phyloP scores from a whole-genome alignment of 2,329 filamentous ascomycete genomes.

The Dactylellina cionopaga region DNA sequence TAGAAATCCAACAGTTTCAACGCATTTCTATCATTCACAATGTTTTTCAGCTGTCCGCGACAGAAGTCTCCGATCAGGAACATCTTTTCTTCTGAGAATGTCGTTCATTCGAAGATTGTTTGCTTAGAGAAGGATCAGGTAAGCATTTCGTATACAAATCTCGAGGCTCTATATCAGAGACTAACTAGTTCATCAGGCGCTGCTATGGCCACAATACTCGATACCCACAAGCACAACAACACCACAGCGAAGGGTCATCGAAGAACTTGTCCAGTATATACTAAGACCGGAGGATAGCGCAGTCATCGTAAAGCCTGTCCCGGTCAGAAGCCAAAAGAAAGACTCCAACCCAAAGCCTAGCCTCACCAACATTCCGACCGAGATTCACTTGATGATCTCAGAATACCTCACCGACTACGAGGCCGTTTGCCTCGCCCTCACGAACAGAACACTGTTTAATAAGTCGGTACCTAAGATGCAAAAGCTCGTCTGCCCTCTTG shows the following conservation, averaged over 20 bases:
- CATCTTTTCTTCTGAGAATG: constrained; percentile 22
- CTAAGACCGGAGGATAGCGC: constrained; percentile 34
- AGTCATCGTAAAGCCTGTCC: constrained; percentile 32
- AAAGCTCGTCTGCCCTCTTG: constrained; percentile 26
- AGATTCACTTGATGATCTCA: constrained; percentile 35
- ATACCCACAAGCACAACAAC: constrained; percentile 25
- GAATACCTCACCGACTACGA: constrained; percentile 39
- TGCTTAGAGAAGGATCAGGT: constrained; percentile 47
- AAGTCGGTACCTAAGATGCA: constrained; percentile 36
- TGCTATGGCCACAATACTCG: constrained; percentile 46
- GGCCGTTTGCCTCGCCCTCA: constrained; percentile 24
- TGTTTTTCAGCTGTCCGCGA: constrained; percentile 39
- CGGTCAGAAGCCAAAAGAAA: constrained; percentile 4
- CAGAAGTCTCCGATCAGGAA: constrained; percentile 28
- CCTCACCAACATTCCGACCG: constrained; percentile 27
- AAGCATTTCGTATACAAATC: neutral
- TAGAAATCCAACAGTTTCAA: constrained; percentile 26
- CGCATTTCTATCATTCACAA: constrained; percentile 23
- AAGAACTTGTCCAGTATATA: constrained; percentile 46
- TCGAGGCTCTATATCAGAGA: no score
- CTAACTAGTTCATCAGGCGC: constrained; percentile 14
- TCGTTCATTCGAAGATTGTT: constrained; percentile 41
- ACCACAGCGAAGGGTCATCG: constrained; percentile 38
- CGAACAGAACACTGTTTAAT: constrained; percentile 39
- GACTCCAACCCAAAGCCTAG: constrained; percentile 6